Percentiles rank a stretch among this genome's conserved stretches.
Evolutionary conservation across 169 alveolate genomes (phyloP).

Genomic region (Eimeria praecox): DNA sequence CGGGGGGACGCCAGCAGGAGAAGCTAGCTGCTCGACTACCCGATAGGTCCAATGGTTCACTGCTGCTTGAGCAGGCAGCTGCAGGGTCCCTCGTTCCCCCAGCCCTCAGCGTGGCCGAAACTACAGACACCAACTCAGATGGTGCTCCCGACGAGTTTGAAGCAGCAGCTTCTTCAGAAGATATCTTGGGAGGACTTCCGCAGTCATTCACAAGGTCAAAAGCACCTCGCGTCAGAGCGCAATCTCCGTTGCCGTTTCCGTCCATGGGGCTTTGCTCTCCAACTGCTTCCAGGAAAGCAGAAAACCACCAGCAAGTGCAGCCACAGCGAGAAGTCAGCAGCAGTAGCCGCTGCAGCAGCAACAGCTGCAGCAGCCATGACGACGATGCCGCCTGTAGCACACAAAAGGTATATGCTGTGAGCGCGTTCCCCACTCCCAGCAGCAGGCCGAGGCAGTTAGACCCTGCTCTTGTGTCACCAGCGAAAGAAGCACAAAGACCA

Average conservation of each 20-base stretch:
- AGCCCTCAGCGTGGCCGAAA: constrained; percentile 38
- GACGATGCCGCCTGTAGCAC: background rate
- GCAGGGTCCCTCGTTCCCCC: constrained; percentile 6
- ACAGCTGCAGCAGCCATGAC: background rate
- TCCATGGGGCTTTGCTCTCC: constrained; percentile 35
- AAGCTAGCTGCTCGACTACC: background rate
- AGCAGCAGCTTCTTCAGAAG: background rate
- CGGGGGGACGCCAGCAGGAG: background rate
- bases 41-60: background rate
- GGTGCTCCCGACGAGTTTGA: constrained; percentile 64
- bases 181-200: background rate
- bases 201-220: constrained; percentile 38
- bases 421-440: background rate
- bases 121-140: constrained; percentile 41
- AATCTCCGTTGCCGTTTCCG: constrained; percentile 76
- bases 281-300: background rate
- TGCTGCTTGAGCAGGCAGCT: background rate
- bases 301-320: background rate
- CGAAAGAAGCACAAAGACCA: background rate
- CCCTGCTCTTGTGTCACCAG: constrained; percentile 4
- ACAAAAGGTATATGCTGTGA: background rate
- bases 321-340: background rate
- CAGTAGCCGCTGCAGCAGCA: constrained; percentile 6
- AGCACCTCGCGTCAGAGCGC: constrained; percentile 62
- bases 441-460: constrained; percentile 24